Evolutionary conservation across 345 rosid genomes (phyloP).

Genomic region (Eucalyptus regnans): DNA sequence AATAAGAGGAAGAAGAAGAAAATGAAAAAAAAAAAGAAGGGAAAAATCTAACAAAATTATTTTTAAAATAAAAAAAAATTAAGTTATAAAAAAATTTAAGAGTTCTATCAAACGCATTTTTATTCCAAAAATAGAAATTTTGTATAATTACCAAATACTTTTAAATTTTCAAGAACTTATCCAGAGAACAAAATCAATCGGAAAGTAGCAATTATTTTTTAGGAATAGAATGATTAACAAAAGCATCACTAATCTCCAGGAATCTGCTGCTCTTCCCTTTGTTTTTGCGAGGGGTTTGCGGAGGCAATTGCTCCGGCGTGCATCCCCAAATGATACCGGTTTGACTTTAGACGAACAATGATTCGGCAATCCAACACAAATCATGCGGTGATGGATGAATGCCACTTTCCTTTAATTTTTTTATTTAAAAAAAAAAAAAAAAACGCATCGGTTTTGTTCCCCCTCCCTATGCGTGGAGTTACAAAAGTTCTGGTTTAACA

Average conservation of each 20-base stretch:
- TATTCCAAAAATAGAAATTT: too few species aligned
- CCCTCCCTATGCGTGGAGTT: neutral
- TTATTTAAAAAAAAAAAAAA: too few species aligned
- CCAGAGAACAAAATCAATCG: fast-evolving
- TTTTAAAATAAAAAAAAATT: too few species aligned
- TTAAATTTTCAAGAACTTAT: too few species aligned
- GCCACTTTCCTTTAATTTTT: neutral
- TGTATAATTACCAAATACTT: fast-evolving
- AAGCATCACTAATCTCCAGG: neutral
- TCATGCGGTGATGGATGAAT: neutral
- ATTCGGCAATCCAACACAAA: neutral
- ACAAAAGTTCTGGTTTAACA: neutral
- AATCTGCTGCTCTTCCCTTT: neutral
- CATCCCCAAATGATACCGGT: neutral
- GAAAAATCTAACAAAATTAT: too few species aligned
- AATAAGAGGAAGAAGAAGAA: too few species aligned
- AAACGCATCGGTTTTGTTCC: neutral
- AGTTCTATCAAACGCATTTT: fast-evolving
- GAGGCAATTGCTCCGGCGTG: neutral
- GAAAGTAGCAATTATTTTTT: too few species aligned
- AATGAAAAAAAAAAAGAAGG: too few species aligned
- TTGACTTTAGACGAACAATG: neutral
- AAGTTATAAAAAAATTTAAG: too few species aligned
- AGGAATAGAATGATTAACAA: fast-evolving
- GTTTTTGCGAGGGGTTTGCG: neutral